These are phyloP conservation scores for Toxicodendron radicans DNA, from an alignment of 345 rosid species.

Conservation along the genomic window DNA sequence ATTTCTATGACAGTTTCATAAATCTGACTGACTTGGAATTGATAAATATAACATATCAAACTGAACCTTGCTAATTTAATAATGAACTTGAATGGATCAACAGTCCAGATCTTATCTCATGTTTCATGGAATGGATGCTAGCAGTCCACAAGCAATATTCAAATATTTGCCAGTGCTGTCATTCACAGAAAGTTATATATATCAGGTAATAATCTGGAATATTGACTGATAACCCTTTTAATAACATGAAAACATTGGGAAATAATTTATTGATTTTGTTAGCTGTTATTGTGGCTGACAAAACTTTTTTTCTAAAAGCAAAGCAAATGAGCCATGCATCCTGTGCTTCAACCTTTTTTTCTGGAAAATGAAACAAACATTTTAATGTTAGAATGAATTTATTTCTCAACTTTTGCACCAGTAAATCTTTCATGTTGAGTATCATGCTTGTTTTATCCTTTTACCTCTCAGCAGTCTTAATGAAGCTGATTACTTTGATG, in stretches of 20 bases:
- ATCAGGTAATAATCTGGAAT: slow-evolving; percentile 58
- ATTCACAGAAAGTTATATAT: slow-evolving; percentile 79
- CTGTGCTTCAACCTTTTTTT: slow-evolving; percentile 1
- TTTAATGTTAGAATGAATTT: background rate
- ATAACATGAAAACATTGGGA: background rate
- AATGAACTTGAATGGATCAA: slow-evolving; percentile 15
- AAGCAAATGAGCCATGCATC: background rate
- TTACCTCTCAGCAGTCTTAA: background rate
- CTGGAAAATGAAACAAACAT: background rate
- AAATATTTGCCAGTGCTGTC: slow-evolving; percentile 70
- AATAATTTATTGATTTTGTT: background rate
- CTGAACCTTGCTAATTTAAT: background rate
- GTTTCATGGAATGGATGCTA: slow-evolving; percentile 78
- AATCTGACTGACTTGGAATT: background rate
- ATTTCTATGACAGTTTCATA: background rate
- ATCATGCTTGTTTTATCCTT: background rate
- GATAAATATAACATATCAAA: too few relatives aligned
- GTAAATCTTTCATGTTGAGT: background rate
- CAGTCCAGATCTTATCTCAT: slow-evolving; percentile 96
- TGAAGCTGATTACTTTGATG: slow-evolving; percentile 80
- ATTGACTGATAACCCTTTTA: background rate
- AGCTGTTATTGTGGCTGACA: slow-evolving; percentile 9
- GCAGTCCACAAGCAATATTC: slow-evolving; percentile 54
- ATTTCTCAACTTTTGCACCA: background rate
- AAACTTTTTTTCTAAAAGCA: background rate